Conservation (phyloP, 352 stramenopile genomes). For the Plasmopara muralis region DNA sequence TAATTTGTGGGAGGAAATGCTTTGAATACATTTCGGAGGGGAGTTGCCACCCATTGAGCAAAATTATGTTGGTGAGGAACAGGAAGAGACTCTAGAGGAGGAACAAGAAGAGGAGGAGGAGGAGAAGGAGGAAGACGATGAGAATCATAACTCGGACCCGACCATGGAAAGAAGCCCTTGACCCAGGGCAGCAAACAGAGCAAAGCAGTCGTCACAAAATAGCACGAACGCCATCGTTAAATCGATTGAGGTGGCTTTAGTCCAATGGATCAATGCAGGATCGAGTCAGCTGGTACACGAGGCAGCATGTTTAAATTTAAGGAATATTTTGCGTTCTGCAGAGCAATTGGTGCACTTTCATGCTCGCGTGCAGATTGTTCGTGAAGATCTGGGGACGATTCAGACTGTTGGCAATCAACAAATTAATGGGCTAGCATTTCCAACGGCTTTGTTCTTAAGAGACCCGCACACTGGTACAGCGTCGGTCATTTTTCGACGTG, state of each 20-base stretch:
- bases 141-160: constrained; percentile 6
- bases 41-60: constrained; percentile 16
- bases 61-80: too few relatives aligned
- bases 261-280: constrained; percentile 13
- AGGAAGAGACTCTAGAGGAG: too few relatives aligned
- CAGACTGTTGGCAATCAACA: constrained; percentile 10
- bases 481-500: constrained; percentile 25
- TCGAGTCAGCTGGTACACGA: constrained; percentile 21
- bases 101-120: too few relatives aligned
- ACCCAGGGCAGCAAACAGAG: too few relatives aligned
- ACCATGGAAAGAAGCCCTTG: too few relatives aligned
- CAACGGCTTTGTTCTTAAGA: constrained; percentile 16
- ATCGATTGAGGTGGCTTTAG: background rate
- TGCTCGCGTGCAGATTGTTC: constrained; percentile 25
- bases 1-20: constrained; percentile 23
- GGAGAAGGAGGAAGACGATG: constrained; percentile 14
- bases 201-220: too few relatives aligned
- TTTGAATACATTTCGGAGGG: constrained; percentile 20
- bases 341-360: constrained; percentile 37
- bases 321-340: constrained; percentile 27
- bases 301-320: constrained; percentile 20
- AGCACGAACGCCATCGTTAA: too few relatives aligned
- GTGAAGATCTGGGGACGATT: constrained; percentile 39
- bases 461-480: constrained; percentile 28
- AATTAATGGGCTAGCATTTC: constrained; percentile 36